Evolutionary conservation across 352 stramenopile species (phyloP).

Genomic region (Globisporangium emineosum): DNA sequence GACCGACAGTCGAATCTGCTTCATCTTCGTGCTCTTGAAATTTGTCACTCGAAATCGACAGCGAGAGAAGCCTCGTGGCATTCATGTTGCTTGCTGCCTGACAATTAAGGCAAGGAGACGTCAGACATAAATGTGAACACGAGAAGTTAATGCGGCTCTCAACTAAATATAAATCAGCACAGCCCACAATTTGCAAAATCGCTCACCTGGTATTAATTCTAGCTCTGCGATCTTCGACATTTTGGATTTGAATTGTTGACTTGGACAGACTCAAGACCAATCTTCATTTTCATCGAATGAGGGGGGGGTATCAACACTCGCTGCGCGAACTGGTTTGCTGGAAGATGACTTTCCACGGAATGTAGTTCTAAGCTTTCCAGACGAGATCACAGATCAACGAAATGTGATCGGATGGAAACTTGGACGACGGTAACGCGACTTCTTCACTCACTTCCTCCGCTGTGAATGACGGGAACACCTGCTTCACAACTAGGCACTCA

Average conservation of each 20-base stretch:
- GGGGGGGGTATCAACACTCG: neutral
- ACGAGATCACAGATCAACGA: slow-evolving; percentile 69
- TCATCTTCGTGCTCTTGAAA: slow-evolving; percentile 5
- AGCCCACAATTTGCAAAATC: neutral
- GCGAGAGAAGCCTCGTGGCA: slow-evolving; percentile 2
- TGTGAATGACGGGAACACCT: slow-evolving; percentile 65
- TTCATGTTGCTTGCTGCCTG: neutral
- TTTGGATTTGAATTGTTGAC: neutral
- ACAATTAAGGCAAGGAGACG: neutral
- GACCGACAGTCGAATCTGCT: neutral
- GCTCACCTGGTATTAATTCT: neutral
- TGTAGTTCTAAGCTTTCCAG: slow-evolving; percentile 23
- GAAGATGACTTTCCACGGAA: too few relatives aligned
- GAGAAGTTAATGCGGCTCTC: neutral
- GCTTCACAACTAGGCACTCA: slow-evolving; percentile 32
- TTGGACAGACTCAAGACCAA: neutral
- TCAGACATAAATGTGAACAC: neutral
- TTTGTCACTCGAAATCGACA: slow-evolving; percentile 5
- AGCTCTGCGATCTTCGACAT: neutral
- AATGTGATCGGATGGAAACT: slow-evolving; percentile 76
- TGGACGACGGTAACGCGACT: slow-evolving; percentile 61
- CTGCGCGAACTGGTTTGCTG: neutral
- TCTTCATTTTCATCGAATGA: neutral
- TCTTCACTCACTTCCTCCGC: slow-evolving; percentile 55
- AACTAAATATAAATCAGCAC: neutral